phyloP scores from a whole-genome alignment of 2,329 filamentous ascomycete species.

The Tolypocladium inflatum region DNA sequence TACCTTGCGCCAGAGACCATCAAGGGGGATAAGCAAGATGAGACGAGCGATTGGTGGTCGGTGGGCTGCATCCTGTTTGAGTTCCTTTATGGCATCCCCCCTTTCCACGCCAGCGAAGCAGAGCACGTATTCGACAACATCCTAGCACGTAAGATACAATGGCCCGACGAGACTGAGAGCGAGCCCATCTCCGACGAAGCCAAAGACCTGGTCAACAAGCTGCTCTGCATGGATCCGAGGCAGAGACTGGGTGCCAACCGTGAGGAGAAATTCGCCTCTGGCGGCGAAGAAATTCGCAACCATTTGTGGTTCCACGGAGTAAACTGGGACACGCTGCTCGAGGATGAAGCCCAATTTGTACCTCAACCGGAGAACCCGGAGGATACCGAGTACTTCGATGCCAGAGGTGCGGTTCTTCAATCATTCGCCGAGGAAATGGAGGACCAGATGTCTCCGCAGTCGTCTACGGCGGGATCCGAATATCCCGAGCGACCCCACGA shows the following conservation, averaged over 20 bases:
- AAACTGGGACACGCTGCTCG: conserved; percentile 83
- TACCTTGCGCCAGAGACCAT: conserved; percentile 97
- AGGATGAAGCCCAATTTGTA: conserved; percentile 93
- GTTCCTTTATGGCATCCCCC: conserved; percentile 85
- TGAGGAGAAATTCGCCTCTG: conserved; percentile 71
- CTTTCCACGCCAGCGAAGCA: conserved; percentile 82
- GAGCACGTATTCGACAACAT: conserved; percentile 98
- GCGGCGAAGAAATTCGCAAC: conserved; percentile 81
- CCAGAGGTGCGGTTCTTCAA: conserved; percentile 82
- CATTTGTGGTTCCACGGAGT: conserved; percentile 84
- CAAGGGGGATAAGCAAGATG: conserved; percentile 87
- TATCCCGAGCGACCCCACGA: conserved; percentile 89
- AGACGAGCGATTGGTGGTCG: conserved; percentile 99
- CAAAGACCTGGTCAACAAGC: conserved; percentile 86
- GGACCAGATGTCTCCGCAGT: conserved; percentile 72
- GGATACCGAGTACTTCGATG: conserved; percentile 96
- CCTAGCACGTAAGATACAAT: conserved; percentile 76
- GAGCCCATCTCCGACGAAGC: conserved; percentile 71
- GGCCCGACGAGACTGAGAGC: conserved; percentile 76
- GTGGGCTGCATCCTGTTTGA: conserved; percentile 98
- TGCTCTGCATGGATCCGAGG: conserved; percentile 76
- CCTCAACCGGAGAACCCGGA: conserved; percentile 88
- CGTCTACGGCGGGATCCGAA: conserved; percentile 58
- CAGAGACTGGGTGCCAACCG: conserved; percentile 78
- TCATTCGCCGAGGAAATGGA: conserved; percentile 92